Conservation (phyloP, 2,329 filamentous ascomycete genomes). For the Botryosphaeria dothidea region DNA sequence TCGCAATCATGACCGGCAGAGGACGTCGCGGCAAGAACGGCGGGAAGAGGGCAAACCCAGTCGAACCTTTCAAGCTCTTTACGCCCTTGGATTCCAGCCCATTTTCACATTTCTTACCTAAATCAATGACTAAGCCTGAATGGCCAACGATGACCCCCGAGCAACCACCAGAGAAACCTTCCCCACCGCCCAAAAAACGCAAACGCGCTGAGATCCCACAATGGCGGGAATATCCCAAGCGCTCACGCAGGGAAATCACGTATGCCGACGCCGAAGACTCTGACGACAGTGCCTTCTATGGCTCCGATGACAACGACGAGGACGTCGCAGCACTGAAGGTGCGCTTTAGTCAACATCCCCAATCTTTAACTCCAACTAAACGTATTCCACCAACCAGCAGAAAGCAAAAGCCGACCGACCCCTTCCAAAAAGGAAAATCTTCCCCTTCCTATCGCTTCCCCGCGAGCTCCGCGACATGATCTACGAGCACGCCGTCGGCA, state of each 20-base stretch:
- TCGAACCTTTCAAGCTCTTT: background rate
- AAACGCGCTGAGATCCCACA: background rate
- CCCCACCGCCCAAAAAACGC: background rate
- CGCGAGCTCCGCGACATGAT: constrained; percentile 38
- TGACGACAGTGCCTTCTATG: constrained; percentile 8
- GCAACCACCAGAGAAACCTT: background rate
- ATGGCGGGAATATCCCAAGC: background rate
- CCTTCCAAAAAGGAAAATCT: constrained; percentile 33
- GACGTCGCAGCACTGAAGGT: background rate
- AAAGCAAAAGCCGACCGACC: constrained; percentile 4
- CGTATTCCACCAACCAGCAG: background rate
- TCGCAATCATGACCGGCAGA: background rate
- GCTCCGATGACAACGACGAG: background rate
- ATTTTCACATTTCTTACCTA: background rate
- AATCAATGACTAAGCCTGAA: background rate
- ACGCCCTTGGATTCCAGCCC: background rate
- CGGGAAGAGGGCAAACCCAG: background rate
- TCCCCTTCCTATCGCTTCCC: constrained; percentile 36
- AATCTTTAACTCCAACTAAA: background rate
- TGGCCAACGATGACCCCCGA: background rate
- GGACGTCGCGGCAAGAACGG: background rate
- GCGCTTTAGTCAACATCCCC: background rate
- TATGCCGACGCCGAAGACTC: background rate
- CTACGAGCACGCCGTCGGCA: constrained; percentile 31
- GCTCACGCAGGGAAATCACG: background rate